Evolutionary conservation across 1,284 basidiomycete species (phyloP), one percentile per base, ranked within the genome.

Genomic region (Ustilago esculenta): DNA sequence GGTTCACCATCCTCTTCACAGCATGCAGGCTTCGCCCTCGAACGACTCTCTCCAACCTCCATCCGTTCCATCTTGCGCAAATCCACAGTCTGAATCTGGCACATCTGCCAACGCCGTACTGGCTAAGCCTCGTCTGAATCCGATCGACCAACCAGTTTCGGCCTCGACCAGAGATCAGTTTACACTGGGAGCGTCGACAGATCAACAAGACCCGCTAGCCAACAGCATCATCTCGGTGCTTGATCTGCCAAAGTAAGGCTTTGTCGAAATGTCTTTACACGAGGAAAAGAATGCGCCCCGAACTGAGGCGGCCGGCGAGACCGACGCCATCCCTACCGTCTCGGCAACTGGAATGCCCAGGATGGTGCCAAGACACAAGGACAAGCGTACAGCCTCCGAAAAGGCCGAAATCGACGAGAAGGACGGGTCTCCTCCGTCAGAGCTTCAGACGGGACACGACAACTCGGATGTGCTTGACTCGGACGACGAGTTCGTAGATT

Each of bases 301-400:
- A 18, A 70, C 58, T n/a, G 30, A 40, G 10, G 37, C 39, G 9
- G 36, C 10, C 2, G 59, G 41, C 6, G 40, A 57, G 29, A 44
- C 36, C 12, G 67, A 76, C 14, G 66, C 72, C 0, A 36, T 69
- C 1, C 68, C 75, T 1, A 73, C 75, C 14, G 73, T 64, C n/a
- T 74, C 72, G 1, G 71, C 75, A 0, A 72, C 71, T 3, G 75
- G 75, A 4, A 75, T 75, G 68, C 75, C 75, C 0, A 42, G 73
- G 11, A 52, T 77, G 52, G 34, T 76, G 30, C 63, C 59, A 1
- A 52, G 75, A 5, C 61, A 70, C 34, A 68, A 58, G 14, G 67
- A 72, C 24, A 37, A 59, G 17, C 59, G 66, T 3, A 25, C 43
- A 8, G 17, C n/a, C 1, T 24, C 35, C 3, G 52, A 59, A 14